These are phyloP conservation scores for Fusarium nurragi DNA, from an alignment of 2,329 filamentous ascomycete species.

Conservation along the genomic window DNA sequence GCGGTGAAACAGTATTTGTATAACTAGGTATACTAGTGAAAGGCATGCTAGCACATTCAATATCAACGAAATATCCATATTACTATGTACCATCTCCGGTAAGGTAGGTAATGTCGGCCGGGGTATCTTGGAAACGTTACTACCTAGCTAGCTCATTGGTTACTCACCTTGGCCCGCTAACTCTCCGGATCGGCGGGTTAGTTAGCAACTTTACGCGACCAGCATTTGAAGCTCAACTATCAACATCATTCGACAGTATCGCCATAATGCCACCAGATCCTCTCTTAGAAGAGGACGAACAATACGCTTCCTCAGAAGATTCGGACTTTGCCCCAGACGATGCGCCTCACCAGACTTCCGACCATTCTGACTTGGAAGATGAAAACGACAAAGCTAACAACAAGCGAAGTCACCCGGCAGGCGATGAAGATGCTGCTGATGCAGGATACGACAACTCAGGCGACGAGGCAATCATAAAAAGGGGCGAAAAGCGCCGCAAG, in stretches of 20 bases:
- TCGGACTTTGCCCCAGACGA: constrained; percentile 76
- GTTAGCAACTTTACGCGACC: constrained; percentile 5
- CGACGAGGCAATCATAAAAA: constrained; percentile 75
- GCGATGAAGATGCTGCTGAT: constrained; percentile 49
- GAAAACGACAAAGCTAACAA: constrained; percentile 44
- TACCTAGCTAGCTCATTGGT: constrained; percentile 31
- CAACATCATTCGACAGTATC: constrained; percentile 4
- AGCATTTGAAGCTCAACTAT: not conserved
- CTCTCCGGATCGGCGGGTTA: constrained; percentile 14
- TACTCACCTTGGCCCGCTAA: constrained; percentile 13
- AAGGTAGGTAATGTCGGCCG: not conserved
- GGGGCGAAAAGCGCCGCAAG: constrained; percentile 64
- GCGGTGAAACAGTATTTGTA: not conserved
- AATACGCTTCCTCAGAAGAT: constrained; percentile 76
- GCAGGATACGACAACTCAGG: constrained; percentile 72
- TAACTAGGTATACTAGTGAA: not conserved
- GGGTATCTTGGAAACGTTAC: not conserved
- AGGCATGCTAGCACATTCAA: not conserved
- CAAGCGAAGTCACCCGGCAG: constrained; percentile 38
- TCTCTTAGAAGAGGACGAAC: constrained; percentile 59
- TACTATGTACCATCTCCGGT: not conserved
- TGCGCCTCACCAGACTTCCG: constrained; percentile 57
- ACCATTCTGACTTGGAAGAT: constrained; percentile 62
- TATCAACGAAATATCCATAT: not conserved
- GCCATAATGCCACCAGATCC: constrained; percentile 56